Percentiles rank a stretch among this genome's conserved stretches.
Evolutionary conservation across 2,329 filamentous ascomycete species (phyloP).

Genomic region (Acephala macrosclerotiorum): DNA sequence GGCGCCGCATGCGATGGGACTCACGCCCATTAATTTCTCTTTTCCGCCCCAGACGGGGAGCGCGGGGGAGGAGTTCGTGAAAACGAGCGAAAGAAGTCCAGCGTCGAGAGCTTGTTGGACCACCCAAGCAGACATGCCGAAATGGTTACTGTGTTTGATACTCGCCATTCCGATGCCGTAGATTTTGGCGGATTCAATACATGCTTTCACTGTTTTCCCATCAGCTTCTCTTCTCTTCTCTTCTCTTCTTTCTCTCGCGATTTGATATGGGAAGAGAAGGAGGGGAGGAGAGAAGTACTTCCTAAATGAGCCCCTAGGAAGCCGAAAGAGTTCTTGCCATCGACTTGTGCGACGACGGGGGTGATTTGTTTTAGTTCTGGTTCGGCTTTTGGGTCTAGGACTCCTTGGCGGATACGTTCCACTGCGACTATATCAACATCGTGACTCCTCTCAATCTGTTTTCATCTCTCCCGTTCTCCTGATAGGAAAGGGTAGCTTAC

Average conservation of each 20-base stretch:
- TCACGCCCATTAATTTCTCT: slow-evolving; percentile 43
- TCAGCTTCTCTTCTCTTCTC: slow-evolving; percentile 56
- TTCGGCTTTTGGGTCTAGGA: slow-evolving; percentile 66
- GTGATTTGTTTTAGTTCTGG: slow-evolving; percentile 69
- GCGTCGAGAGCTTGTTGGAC: slow-evolving; percentile 80
- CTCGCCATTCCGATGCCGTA: slow-evolving; percentile 80
- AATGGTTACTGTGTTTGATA: slow-evolving; percentile 81
- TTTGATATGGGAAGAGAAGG: background rate
- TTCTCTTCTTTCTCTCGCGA: background rate
- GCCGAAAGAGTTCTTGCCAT: slow-evolving; percentile 66
- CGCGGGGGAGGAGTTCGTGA: slow-evolving; percentile 45
- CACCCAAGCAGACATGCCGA: slow-evolving; percentile 83
- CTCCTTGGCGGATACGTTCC: slow-evolving; percentile 74
- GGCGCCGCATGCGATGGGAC: slow-evolving; percentile 65
- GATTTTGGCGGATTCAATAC: slow-evolving; percentile 66
- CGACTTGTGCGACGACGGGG: slow-evolving; percentile 65
- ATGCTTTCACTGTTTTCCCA: slow-evolving; percentile 68
- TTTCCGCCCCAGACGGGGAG: slow-evolving; percentile 46
- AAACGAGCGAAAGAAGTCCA: slow-evolving; percentile 63
- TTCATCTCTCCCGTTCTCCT: too few relatives aligned
- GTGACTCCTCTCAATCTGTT: too few relatives aligned
- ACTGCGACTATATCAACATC: too few relatives aligned
- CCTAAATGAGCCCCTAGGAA: slow-evolving; percentile 73
- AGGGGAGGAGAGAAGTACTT: slow-evolving; percentile 43
- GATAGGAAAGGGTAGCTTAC: too few relatives aligned